Conservation (phyloP, 2,329 filamentous ascomycete genomes). For the Thelonectria olida region DNA sequence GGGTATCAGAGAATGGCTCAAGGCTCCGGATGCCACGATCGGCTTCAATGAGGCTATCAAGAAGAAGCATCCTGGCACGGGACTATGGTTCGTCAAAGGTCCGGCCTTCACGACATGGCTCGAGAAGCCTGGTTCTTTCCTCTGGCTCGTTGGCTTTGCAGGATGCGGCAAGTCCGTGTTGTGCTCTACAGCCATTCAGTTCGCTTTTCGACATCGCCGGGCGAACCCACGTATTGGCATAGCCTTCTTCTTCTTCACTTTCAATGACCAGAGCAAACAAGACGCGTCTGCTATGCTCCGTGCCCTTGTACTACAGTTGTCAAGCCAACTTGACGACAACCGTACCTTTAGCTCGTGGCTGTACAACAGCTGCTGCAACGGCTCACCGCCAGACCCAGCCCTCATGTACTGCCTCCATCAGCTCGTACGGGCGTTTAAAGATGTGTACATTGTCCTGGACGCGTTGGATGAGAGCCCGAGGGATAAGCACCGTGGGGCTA, state of each 20-base stretch:
- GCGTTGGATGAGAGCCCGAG: too few species aligned
- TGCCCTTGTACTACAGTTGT: conserved; percentile 46
- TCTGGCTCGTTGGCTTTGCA: conserved; percentile 52
- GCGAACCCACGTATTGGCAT: conserved; percentile 38
- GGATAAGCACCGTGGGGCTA: too few species aligned
- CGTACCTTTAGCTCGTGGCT: conserved; percentile 28
- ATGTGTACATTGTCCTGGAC: conserved; percentile 48
- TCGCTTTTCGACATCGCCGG: conserved; percentile 30
- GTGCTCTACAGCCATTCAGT: conserved; percentile 47
- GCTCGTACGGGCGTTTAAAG: conserved; percentile 38
- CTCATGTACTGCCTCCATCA: conserved; percentile 35
- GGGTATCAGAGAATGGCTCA: conserved; percentile 44
- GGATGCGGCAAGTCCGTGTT: conserved; percentile 53
- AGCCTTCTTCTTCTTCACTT: conserved; percentile 53
- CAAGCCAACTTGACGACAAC: conserved; percentile 34
- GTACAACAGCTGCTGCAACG: conserved; percentile 23
- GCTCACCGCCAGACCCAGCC: conserved; percentile 27
- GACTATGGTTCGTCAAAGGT: conserved; percentile 45
- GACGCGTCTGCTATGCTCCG: conserved; percentile 43
- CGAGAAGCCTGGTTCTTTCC: conserved; percentile 39
- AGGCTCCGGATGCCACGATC: conserved; percentile 46
- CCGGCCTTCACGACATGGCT: conserved; percentile 42
- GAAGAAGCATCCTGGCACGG: conserved; percentile 45
- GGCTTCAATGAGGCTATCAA: conserved; percentile 45
- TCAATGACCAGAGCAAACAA: conserved; percentile 47